Conservation (phyloP, 371 early-diverging fungal genomes). For the Nematocida ironsii region DNA sequence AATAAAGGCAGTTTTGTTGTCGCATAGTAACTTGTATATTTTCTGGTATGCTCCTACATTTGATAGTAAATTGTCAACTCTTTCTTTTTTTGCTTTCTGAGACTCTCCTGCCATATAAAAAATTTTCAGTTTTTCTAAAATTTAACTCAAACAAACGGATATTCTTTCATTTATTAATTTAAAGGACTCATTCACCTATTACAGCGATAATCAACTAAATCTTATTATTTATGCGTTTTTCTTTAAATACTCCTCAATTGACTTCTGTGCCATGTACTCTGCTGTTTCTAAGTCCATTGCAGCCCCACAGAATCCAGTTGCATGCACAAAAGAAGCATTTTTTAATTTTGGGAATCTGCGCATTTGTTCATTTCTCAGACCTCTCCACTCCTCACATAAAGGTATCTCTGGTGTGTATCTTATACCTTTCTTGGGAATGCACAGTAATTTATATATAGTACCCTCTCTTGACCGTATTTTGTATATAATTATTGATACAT, state of each 20-base stretch:
- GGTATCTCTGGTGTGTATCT: conserved; percentile 79
- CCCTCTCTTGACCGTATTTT: neutral
- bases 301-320: conserved; percentile 74
- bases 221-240: neutral
- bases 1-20: conserved; percentile 55
- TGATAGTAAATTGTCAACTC: conserved; percentile 30
- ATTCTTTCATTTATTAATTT: no score
- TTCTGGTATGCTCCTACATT: conserved; percentile 24
- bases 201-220: no score
- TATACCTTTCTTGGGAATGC: conserved; percentile 75
- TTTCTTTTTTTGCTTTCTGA: conserved; percentile 28
- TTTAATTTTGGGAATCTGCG: conserved; percentile 75
- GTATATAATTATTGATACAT: conserved; percentile 59
- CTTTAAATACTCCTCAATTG: conserved; percentile 22
- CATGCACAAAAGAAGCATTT: conserved; percentile 87
- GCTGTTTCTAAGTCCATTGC: conserved; percentile 61
- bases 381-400: conserved; percentile 88
- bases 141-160: conserved; percentile 1
- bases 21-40: conserved; percentile 47
- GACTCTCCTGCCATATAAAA: conserved; percentile 2
- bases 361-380: conserved; percentile 81
- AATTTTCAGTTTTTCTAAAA: neutral
- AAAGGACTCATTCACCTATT: no score
- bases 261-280: conserved; percentile 60
- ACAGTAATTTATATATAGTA: conserved; percentile 64